Evolutionary conservation across 2,329 filamentous ascomycete species (phyloP).

Genomic region (Monilinia fructigena): DNA sequence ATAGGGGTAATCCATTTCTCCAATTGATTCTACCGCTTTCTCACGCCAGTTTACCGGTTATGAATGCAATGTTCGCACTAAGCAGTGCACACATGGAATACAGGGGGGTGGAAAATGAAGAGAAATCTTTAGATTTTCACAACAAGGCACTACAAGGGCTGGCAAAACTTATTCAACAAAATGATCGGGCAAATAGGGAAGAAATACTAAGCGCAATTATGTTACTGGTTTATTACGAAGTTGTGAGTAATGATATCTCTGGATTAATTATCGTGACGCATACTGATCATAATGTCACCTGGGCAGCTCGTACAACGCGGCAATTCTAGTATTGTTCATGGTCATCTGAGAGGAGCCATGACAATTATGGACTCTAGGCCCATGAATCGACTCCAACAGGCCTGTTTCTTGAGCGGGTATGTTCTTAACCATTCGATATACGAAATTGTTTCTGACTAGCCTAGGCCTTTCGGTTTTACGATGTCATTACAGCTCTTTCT

Average conservation of each 20-base stretch:
- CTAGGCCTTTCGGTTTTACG: conserved; percentile 64
- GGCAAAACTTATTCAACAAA: conserved; percentile 54
- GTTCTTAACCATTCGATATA: conserved; percentile 24
- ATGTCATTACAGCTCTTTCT: conserved; percentile 62
- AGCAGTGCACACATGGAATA: conserved; percentile 81
- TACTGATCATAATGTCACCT: conserved; percentile 24
- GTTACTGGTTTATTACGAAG: conserved; percentile 62
- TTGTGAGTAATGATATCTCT: conserved; percentile 46
- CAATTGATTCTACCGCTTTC: conserved; percentile 60
- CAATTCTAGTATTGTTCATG: conserved; percentile 57
- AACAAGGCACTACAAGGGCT: conserved; percentile 58
- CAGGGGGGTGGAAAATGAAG: conserved; percentile 50
- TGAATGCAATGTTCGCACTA: conserved; percentile 81
- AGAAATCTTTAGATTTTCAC: conserved; percentile 59
- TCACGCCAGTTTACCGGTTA: conserved; percentile 56
- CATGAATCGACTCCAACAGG: conserved; percentile 50
- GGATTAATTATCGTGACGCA: conserved; percentile 17
- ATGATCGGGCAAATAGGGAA: conserved; percentile 50
- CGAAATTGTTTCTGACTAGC: conserved; percentile 30
- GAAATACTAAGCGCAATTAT: conserved; percentile 61
- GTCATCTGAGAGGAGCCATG: conserved; percentile 60
- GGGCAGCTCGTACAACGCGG: conserved; percentile 58
- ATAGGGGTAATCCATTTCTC: conserved; percentile 61
- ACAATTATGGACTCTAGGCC: conserved; percentile 55
- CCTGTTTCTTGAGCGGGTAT: conserved; percentile 59